Conservation (phyloP, 495 filamentous ascomycete species). For the Hypoxylon fragiforme region DNA sequence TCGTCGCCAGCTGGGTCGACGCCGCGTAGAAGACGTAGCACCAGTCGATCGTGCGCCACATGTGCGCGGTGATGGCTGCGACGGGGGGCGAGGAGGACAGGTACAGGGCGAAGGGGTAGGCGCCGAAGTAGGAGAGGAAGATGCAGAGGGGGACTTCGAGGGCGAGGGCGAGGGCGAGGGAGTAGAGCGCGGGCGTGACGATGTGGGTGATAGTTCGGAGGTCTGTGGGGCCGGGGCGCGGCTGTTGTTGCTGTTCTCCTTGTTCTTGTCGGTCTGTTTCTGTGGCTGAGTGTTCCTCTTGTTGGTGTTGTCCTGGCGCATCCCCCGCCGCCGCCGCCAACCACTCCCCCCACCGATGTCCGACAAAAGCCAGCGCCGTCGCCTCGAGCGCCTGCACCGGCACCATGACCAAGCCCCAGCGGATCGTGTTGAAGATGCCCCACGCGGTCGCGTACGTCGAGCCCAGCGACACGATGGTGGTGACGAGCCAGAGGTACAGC, state of each 20-base stretch:
- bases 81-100: constrained; percentile 59
- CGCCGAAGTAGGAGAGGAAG: constrained; percentile 62
- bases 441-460: constrained; percentile 70
- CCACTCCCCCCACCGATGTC: constrained; percentile 69
- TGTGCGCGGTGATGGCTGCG: constrained; percentile 62
- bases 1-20: constrained; percentile 64
- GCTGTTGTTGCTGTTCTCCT: too few relatives aligned
- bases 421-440: constrained; percentile 75
- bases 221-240: constrained; percentile 46
- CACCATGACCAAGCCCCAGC: constrained; percentile 81
- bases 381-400: constrained; percentile 70
- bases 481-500: constrained; percentile 74
- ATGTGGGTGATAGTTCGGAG: constrained; percentile 46
- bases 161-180: constrained; percentile 52
- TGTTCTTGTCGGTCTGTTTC: too few relatives aligned
- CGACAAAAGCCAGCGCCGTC: constrained; percentile 65
- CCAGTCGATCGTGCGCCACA: constrained; percentile 76
- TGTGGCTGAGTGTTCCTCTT: too few relatives aligned
- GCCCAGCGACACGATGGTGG: constrained; percentile 63
- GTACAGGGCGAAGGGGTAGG: constrained; percentile 61
- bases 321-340: constrained; percentile 46
- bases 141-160: constrained; percentile 67
- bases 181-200: constrained; percentile 57
- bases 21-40: constrained; percentile 76
- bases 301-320: too few relatives aligned